Evolutionary conservation across 2,329 filamentous ascomycete species (phyloP).

Genomic region (Ophiosphaerella narmari): DNA sequence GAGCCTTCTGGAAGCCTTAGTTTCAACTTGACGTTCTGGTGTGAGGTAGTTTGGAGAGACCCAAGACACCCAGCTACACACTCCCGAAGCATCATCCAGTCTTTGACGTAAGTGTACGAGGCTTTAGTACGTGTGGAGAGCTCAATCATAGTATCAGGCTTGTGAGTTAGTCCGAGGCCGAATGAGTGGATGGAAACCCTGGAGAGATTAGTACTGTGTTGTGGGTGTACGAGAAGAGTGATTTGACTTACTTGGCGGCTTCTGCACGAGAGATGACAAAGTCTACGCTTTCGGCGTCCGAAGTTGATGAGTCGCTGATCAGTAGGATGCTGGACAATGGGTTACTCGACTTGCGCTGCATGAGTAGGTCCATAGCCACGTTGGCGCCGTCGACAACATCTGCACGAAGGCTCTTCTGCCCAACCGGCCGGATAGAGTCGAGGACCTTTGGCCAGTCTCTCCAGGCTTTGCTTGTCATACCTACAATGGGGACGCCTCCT

Average conservation of each 20-base stretch:
- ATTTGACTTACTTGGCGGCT: conserved; percentile 79
- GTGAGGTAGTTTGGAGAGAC: conserved; percentile 89
- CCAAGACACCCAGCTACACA: conserved; percentile 93
- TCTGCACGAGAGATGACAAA: conserved; percentile 97
- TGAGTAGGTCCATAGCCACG: conserved; percentile 96
- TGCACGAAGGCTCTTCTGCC: conserved; percentile 93
- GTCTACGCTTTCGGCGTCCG: conserved; percentile 92
- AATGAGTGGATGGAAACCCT: conserved; percentile 96
- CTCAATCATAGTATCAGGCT: conserved; percentile 98
- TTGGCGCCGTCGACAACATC: conserved; percentile 98
- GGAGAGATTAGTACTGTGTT: conserved; percentile 27
- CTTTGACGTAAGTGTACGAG: conserved; percentile 97
- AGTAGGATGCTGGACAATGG: conserved; percentile 93
- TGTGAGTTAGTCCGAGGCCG: conserved; percentile 93
- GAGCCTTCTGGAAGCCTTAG: conserved; percentile 93
- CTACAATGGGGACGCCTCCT: conserved; percentile 92
- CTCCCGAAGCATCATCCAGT: conserved; percentile 99
- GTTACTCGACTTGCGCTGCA: conserved; percentile 96
- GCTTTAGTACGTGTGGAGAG: conserved; percentile 94
- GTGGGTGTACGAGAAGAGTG: background rate
- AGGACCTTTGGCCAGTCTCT: conserved; percentile 86
- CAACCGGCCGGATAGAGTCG: conserved; percentile 85
- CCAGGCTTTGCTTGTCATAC: conserved; percentile 97
- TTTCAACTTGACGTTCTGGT: conserved; percentile 97
- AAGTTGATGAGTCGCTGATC: conserved; percentile 95